Evolutionary conservation across 192 early-diverging fungal species (phyloP).

Genomic region (Allomyces arbusculus): DNA sequence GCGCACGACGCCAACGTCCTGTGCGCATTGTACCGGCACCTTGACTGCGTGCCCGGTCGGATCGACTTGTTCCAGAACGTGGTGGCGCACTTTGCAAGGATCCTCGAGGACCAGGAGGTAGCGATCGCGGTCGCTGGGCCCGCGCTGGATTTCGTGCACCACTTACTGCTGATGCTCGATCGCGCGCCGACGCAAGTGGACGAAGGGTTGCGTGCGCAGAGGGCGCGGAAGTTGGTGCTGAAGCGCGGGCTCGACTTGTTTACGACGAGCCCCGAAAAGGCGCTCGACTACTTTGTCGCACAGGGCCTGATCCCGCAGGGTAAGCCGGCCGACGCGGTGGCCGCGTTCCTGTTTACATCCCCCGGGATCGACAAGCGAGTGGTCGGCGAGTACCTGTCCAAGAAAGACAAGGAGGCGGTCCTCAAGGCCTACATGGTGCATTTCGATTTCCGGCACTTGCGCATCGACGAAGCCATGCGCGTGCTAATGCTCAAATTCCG

Average conservation of each 20-base stretch:
- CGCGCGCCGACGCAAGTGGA: background rate
- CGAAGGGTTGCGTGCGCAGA: constrained; percentile 52
- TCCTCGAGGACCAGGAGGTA: no score
- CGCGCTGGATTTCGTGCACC: background rate
- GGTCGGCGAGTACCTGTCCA: constrained; percentile 75
- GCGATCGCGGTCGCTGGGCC: no score
- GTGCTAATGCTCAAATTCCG: constrained; percentile 81
- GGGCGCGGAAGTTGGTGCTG: constrained; percentile 33
- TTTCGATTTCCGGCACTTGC: constrained; percentile 71
- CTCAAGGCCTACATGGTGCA: constrained; percentile 60
- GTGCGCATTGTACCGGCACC: background rate
- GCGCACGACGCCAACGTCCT: background rate
- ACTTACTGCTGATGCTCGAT: background rate
- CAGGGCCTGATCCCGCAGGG: constrained; percentile 18
- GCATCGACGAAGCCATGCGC: constrained; percentile 87
- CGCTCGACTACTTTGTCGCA: constrained; percentile 31
- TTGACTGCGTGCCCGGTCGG: background rate
- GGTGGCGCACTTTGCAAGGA: background rate
- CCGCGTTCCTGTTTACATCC: constrained; percentile 54
- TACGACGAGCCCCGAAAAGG: constrained; percentile 51
- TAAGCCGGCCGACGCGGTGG: constrained; percentile 31
- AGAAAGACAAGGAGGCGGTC: constrained; percentile 64
- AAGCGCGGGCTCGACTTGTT: background rate
- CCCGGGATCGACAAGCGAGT: constrained; percentile 69
- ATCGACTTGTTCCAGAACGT: background rate